A percentile compares a stretch with the other conserved stretches of the same genome.
Evolutionary conservation across 2,329 filamentous ascomycete species (phyloP).

Genomic region (Ceratocystis papillata): DNA sequence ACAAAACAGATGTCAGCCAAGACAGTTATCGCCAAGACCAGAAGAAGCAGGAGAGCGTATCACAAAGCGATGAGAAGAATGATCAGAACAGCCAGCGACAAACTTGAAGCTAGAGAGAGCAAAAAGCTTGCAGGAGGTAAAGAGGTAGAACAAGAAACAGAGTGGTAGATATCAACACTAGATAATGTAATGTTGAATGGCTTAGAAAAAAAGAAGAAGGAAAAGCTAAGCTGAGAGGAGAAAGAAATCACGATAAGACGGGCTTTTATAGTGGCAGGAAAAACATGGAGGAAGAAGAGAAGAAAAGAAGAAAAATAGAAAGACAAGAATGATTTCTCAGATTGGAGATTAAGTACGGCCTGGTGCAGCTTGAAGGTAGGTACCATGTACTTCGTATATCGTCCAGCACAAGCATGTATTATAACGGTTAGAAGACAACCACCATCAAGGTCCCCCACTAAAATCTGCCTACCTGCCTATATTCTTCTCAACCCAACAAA

Average conservation of each 20-base stretch:
- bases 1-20: background rate
- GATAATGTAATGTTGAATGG: slow-evolving; percentile 1
- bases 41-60: background rate
- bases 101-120: background rate
- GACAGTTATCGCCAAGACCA: background rate
- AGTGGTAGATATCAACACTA: background rate
- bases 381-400: slow-evolving; percentile 6
- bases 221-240: background rate
- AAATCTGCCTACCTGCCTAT: background rate
- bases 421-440: background rate
- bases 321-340: slow-evolving; percentile 24
- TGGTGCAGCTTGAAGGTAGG: background rate
- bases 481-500: background rate
- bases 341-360: slow-evolving; percentile 10
- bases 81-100: background rate
- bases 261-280: background rate
- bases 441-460: background rate
- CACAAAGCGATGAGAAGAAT: background rate
- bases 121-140: background rate
- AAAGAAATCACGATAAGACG: slow-evolving; percentile 6
- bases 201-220: slow-evolving; percentile 11
- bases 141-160: background rate
- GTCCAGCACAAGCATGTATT: background rate
- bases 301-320: slow-evolving; percentile 20
- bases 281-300: slow-evolving; percentile 12